Base-by-base conservation (phyloP, 164 flowering plant species). In the Stephania yunnanensis region DNA sequence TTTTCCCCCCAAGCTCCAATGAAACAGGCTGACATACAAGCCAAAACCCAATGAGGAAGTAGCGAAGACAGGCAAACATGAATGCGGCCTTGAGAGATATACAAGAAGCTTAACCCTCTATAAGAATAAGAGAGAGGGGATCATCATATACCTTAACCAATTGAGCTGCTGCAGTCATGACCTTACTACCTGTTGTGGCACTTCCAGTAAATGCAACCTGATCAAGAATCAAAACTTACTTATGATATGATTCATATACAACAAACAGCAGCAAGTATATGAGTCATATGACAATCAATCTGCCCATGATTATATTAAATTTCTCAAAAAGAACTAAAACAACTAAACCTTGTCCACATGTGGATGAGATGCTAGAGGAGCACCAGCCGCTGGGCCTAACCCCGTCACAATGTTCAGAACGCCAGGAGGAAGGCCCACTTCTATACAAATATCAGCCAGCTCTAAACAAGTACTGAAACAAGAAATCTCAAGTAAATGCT, bases 171-270 rank as follows among this genome's bases (percentile, higher is more conserved):
- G 95, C 87, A 25, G 90, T 71, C 99, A 96, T 93, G 73, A 96
- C 83, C 81, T 81, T 88, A 83, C 90, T 94, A 20, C 99, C 99
- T 44, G 99, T 96, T 44, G 83, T 86, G 70, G 84, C 78, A 81
- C 99, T 96, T 82, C 99, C 99, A 72, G 99, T 96, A 82, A 96
- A 96, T 67, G 98, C 94, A 82, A 96, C 81, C 99, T 96, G 90
- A 75, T 63, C 10, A 58, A 46, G 61, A 70, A 71, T 25, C 74
- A 76, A 65, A 46, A 13, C 42, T 76, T 29, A 17, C 63, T 70
- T 71, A 63, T 10, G 25, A 29, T 20, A 25, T 13, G 73, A 52
- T 45, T 63, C 25, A 15, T 36, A 58, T 73, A 13, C 22, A 73
- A 44, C 25, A 46, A 44, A 58, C n/a, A 58, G 17, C 61, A 53